These are phyloP conservation scores for Pilaira anomala DNA, from an alignment of 192 early-diverging fungal species.

Conservation along the genomic window DNA sequence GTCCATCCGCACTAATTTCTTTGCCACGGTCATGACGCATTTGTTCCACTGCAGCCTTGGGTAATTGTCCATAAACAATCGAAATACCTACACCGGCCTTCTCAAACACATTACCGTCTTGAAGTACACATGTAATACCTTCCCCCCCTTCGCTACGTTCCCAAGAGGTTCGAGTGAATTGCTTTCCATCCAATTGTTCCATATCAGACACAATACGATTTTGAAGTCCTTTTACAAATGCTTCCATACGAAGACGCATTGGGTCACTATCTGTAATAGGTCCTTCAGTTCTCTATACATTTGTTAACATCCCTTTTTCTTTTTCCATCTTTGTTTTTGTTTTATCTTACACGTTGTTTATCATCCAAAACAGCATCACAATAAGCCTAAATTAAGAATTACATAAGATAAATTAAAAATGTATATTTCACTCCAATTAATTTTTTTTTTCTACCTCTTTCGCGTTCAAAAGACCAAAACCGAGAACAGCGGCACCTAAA, in stretches of 20 bases:
- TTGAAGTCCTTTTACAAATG: conserved; percentile 74
- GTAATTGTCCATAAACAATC: conserved; percentile 80
- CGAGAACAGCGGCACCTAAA: conserved; percentile 7
- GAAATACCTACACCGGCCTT: conserved; percentile 98
- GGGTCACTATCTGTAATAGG: conserved; percentile 49
- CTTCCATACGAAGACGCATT: conserved; percentile 84
- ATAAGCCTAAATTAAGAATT: conserved; percentile 7
- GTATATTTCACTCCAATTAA: neutral
- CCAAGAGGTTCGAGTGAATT: conserved; percentile 82
- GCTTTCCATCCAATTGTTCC: conserved; percentile 58
- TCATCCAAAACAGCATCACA: conserved; percentile 33
- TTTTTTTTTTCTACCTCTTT: conserved; percentile 4
- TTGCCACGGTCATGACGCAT: conserved; percentile 84
- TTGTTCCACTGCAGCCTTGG: conserved; percentile 71
- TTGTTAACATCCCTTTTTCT: neutral
- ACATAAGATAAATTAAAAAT: neutral
- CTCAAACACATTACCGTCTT: conserved; percentile 90
- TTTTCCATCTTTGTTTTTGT: conserved; percentile 6
- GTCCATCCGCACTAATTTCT: conserved; percentile 53
- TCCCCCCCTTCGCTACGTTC: conserved; percentile 87
- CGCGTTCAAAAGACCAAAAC: conserved; percentile 3
- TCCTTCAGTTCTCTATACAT: conserved; percentile 35
- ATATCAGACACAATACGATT: conserved; percentile 67
- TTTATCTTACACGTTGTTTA: conserved; percentile 25
- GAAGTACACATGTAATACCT: conserved; percentile 88